Percentiles rank a stretch among this genome's conserved stretches.
phyloP scores from a whole-genome alignment of 1,139 yeast genomes.

The Blastobotrys buckinghamii region DNA sequence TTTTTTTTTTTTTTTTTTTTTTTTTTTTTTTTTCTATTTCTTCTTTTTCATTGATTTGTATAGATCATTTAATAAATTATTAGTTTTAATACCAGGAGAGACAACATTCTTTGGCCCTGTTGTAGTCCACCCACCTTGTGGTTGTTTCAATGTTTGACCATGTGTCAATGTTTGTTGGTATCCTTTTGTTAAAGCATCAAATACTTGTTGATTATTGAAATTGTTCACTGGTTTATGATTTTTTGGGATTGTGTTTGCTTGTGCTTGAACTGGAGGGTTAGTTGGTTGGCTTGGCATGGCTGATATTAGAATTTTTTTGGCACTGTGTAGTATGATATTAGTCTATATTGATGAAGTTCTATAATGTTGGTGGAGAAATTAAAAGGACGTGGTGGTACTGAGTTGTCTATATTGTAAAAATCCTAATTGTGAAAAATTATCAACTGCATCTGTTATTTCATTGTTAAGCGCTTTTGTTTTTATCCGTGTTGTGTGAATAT shows the following conservation, averaged over 20 bases:
- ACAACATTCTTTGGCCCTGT: slow-evolving; percentile 11
- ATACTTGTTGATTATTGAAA: slow-evolving; percentile 26
- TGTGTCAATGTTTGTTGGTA: slow-evolving; percentile 17
- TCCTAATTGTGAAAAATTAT: no score
- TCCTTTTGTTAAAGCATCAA: slow-evolving; percentile 19
- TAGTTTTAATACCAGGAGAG: slow-evolving; percentile 15
- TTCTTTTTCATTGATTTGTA: slow-evolving; percentile 5
- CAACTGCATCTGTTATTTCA: no score
- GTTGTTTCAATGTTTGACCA: slow-evolving; percentile 3
- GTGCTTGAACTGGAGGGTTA: no score
- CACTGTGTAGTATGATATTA: no score
- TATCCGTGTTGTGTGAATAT: no score
- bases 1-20: background rate
- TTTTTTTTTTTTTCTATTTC: background rate
- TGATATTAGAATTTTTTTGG: no score
- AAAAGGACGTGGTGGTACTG: no score
- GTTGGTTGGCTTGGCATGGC: no score
- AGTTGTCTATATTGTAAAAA: no score
- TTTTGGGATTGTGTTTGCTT: background rate
- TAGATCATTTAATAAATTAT: slow-evolving; percentile 20
- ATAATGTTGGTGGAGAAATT: no score
- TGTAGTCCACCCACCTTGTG: slow-evolving; percentile 22
- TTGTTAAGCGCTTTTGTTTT: no score
- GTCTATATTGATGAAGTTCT: no score
- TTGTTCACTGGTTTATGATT: slow-evolving; percentile 22